Conservation (phyloP, 352 stramenopile species). For the Globisporangium uncinulatum region DNA sequence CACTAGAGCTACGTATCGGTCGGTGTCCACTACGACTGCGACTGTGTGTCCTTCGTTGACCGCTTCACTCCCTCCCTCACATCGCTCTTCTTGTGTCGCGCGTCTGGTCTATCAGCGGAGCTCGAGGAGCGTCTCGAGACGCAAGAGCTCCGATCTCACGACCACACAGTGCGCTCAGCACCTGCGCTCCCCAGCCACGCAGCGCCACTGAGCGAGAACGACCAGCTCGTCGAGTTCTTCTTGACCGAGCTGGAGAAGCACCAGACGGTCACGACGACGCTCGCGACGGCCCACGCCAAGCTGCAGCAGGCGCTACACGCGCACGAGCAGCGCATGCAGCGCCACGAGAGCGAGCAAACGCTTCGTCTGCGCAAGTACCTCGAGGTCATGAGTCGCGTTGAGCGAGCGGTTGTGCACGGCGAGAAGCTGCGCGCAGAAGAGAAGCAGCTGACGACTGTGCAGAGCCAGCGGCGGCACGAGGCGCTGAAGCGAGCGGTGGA, state of each 20-base stretch:
- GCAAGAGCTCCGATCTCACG: constrained; percentile 24
- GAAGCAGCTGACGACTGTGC: constrained; percentile 20
- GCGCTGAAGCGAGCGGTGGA: constrained; percentile 16
- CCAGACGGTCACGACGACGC: constrained; percentile 21
- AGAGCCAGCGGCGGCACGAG: constrained; percentile 25
- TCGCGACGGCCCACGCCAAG: constrained; percentile 17
- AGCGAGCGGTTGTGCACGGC: constrained; percentile 28
- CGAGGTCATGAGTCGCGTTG: constrained; percentile 32
- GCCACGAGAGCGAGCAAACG: constrained; percentile 22
- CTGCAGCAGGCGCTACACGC: constrained; percentile 26
- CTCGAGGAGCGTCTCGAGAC: constrained; percentile 25
- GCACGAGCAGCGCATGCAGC: constrained; percentile 21
- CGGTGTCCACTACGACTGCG: not conserved
- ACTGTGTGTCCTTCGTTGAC: not conserved
- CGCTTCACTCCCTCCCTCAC: not conserved
- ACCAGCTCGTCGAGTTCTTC: constrained; percentile 43
- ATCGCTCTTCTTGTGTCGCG: not conserved
- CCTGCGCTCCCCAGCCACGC: not conserved
- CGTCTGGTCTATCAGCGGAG: constrained; percentile 8
- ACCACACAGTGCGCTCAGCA: not conserved
- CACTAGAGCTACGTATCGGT: constrained; percentile 11
- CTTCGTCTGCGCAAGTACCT: constrained; percentile 28
- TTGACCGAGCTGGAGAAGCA: constrained; percentile 44
- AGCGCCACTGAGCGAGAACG: constrained; percentile 11
- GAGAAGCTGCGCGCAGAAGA: constrained; percentile 30